These are phyloP conservation scores for Neurospora sp. DNA, from an alignment of 495 filamentous ascomycete species.

Conservation along the genomic window DNA sequence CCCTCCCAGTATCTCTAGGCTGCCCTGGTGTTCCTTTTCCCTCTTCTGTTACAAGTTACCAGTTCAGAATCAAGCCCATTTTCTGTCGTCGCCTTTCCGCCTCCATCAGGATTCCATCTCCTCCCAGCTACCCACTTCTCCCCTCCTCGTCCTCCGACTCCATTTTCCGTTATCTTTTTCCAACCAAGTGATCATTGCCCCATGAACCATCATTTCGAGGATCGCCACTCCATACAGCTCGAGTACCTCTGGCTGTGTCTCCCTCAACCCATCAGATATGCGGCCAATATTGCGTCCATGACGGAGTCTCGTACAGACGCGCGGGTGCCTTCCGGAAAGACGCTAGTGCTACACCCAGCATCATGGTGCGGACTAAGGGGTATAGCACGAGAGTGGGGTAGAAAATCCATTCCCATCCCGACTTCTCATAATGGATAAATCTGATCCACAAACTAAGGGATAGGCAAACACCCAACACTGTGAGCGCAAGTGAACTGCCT, in stretches of 20 bases:
- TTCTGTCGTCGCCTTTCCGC: not conserved
- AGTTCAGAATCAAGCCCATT: not conserved
- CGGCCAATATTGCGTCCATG: not conserved
- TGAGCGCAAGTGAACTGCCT: not conserved
- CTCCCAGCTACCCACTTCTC: not conserved
- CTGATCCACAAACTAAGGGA: too few species aligned
- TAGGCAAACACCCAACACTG: not conserved
- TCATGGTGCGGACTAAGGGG: not conserved
- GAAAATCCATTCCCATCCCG: too few species aligned
- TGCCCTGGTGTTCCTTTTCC: not conserved
- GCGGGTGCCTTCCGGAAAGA: not conserved
- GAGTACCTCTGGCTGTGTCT: not conserved
- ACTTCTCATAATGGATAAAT: too few species aligned
- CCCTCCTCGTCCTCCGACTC: not conserved
- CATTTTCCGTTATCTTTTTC: not conserved
- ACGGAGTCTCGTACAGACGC: not conserved
- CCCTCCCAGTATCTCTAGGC: not conserved
- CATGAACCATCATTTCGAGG: not conserved
- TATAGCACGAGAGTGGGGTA: too few species aligned
- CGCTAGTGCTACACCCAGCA: accelerated
- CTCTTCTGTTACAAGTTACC: not conserved
- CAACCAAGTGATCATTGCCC: not conserved
- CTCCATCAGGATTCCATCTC: not conserved
- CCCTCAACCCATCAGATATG: not conserved
- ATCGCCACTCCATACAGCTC: not conserved